Evolutionary conservation across 805 yeast genomes (phyloP), one percentile per base, ranked within the genome.

Genomic region (Spathaspora girioi): DNA sequence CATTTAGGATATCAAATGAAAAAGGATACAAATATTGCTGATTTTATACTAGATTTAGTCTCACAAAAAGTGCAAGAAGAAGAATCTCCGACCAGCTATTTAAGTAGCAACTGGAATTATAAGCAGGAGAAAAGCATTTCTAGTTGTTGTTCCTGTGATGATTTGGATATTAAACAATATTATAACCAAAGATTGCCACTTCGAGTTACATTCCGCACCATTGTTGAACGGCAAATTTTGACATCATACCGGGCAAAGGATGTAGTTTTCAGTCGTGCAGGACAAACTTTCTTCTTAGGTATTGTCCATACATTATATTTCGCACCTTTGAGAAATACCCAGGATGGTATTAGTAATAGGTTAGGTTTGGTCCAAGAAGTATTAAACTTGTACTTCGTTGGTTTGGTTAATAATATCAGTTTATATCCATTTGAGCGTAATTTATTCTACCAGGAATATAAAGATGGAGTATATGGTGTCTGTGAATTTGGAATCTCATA

Each of bases 361-460:
- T 66, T 90, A 15, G 96, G 96, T 2, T 68, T 89, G 46, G 77
- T 86, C 2, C 96, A 90, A 64, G 88, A 87, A 60, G 78, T 85
- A 2, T 71, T 86, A 19, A 83, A 89, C 29, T 64, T 89, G 48
- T 89, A 86, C 61, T 90, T 83, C 63, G 83, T 84, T 46, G 97
- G 97, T 0, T 80, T 89, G 78, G 75, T 90, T 50, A 87, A 86
- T 59, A 89, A 89, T 64, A 73, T 89, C 61, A 80, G 92, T 1
- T 75, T 87, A 14, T 90, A 85, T 62, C 96, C 96, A 2, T 65
- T 69, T 12, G 94, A 89, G 59, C 72, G 92, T 54, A 78, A 84
- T 57, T 79, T 84, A 44, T 90, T 90, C 62, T 89, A 87, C 64
- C 87, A 86, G 53, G 97, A 90, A 59, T 83, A 82, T 57, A 79